Conservation (phyloP, 2,329 filamentous ascomycete species). For the Lomentospora prolificans region DNA sequence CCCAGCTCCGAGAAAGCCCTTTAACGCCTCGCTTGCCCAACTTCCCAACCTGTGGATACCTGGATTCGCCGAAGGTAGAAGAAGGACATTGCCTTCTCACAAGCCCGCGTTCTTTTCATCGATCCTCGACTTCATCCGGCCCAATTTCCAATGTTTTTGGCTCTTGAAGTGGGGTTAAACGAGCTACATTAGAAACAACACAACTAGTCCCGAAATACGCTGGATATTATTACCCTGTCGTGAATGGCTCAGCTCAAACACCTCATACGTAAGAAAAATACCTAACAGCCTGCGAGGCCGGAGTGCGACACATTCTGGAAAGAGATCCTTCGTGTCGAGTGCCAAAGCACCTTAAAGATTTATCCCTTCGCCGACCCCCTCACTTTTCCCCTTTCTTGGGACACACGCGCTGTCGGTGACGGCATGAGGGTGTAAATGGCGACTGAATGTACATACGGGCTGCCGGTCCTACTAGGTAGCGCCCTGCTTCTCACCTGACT, state of each 20-base stretch:
- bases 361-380: background rate
- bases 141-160: background rate
- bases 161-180: background rate
- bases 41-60: background rate
- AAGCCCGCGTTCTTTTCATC: background rate
- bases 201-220: background rate
- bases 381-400: background rate
- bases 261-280: slow-evolving; percentile 4
- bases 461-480: background rate
- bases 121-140: background rate
- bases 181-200: background rate
- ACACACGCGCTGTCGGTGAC: background rate
- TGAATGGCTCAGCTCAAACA: slow-evolving; percentile 1
- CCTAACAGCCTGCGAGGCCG: background rate
- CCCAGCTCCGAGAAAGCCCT: background rate
- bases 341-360: background rate
- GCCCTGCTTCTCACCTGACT: slow-evolving; percentile 2
- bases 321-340: background rate
- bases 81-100: background rate
- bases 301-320: background rate
- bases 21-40: background rate
- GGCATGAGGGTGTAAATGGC: background rate
- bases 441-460: background rate
- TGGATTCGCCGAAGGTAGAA: background rate
- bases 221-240: background rate